Base-by-base conservation (phyloP, 441 rosid genomes). In the Melastoma candidum region DNA sequence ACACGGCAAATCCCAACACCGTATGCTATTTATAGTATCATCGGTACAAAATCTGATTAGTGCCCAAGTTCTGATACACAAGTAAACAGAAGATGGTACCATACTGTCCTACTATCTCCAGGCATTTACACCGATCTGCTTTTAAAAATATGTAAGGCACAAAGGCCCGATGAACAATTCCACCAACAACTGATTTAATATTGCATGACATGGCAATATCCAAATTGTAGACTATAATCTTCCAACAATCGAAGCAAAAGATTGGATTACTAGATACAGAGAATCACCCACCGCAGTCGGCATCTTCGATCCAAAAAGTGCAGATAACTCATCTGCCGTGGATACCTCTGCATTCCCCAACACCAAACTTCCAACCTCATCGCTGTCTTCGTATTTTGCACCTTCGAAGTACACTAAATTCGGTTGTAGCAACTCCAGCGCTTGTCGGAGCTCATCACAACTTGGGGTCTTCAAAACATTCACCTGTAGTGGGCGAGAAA, bases 391-490 rank as follows among this genome's bases (percentile, higher is more conserved):
- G 63, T 36, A 64, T 64, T 61, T 80, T 63, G 77, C 80, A 46
- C 99, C 99, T 83, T 75, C 96, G 70, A 93, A 68, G 75, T 86
- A 93, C 26, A 93, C 88, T 62, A 93, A 58, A 70, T 69, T 82
- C 7, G 95, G 88, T 57, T 77, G 83, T 4, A 75, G 67, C 1
- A 82, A 74, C 70, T 71, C 85, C 53, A 84, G 66, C 60, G 68
- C 80, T 55, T 60, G 77, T 65, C 27, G 75, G 73, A 93, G 83
- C 69, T 83, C 96, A 61, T 82, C 81, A 24, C 65, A 43, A 41
- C 75, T 82, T 13, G 99, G 99, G 69, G 71, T 78, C 62, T 63
- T 78, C 73, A 93, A 74, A 59, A 76, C 72, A 74, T 80, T 90
- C 71, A 89, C 88, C 99, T 93, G 77, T 68, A 79, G 52, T 71